Base-by-base conservation (phyloP, 2,329 filamentous ascomycete species). In the Scopulariopsis brevicaulis region DNA sequence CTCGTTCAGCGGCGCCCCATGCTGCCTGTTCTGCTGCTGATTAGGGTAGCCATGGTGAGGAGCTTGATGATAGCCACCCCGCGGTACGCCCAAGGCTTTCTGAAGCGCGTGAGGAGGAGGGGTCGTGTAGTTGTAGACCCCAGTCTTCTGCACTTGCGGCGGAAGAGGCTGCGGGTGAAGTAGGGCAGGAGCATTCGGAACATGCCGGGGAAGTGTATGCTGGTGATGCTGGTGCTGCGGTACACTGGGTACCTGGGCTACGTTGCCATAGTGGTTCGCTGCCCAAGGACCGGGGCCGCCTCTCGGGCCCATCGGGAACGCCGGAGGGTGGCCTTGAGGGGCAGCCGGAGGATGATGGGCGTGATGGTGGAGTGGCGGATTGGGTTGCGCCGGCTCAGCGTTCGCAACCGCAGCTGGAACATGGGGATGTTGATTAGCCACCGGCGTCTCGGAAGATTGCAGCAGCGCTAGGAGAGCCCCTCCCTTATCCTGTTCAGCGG, bases 351-450 rank as follows among this genome's bases (percentile, higher is more conserved):
- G 67, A 22, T 74, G 73, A 32, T 77, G 77, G 48, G 70, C 67
- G 15, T 78, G 73, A 55, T 80, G 77, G 58, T 80, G 77, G 65
- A 84, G 82, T 7, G 84, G 82, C 50, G 79, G 81, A 48, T 72
- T 74, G 15, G 84, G 81, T 65, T 80, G 77, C 32, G 77, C 67
- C 24, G 77, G 74, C 28, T 79, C 74, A 5, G 69, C 66, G 55
- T 75, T 70, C 20, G 75, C 73, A 60, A 83, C 79, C 15, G 86
- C 81, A 35, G 81, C 68, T 10, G 82, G 79, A 5, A 80, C 82
- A 55, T 77, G 76, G 50, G 74, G 77, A 60, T 69, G 65, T 58
- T 67, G 68, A 60, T 63, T 63, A 58, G 62, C 52, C 62, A 57
- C 28, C 55, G 59, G 56, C 11, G 62, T 55, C 34, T 63, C 69